Percentiles rank a stretch among this genome's conserved stretches.
Conservation (phyloP, 352 stramenopile species). For the Phytophthora tubulina region DNA sequence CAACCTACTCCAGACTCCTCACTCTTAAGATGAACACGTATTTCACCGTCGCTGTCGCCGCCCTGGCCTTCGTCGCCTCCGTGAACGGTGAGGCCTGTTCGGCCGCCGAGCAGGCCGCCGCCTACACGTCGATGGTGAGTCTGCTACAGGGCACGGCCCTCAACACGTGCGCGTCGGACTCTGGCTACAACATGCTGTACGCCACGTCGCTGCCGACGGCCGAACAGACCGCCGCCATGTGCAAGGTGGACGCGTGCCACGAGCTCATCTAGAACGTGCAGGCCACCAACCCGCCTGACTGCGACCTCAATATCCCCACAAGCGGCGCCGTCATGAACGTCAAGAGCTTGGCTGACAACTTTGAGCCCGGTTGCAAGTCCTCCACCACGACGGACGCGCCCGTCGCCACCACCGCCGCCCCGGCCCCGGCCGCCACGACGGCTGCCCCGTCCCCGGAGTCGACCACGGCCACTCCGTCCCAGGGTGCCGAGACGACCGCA, state of each 20-base stretch:
- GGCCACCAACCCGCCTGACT: constrained; percentile 46
- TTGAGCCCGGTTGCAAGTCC: constrained; percentile 38
- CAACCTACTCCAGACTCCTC: constrained; percentile 14
- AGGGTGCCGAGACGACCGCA: background rate
- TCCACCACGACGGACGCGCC: constrained; percentile 26
- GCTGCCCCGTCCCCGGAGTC: constrained; percentile 3
- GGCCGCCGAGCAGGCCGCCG: constrained; percentile 14
- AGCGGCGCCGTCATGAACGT: constrained; percentile 51
- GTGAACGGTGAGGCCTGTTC: constrained; percentile 43
- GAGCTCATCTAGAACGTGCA: constrained; percentile 45
- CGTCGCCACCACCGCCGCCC: constrained; percentile 4
- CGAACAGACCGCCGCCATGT: constrained; percentile 51
- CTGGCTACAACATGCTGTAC: constrained; percentile 56
- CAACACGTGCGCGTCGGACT: constrained; percentile 25
- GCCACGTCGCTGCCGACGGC: constrained; percentile 41
- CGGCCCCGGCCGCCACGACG: constrained; percentile 14
- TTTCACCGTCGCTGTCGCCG: constrained; percentile 37
- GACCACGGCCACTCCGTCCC: constrained; percentile 2
- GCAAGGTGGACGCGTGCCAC: constrained; percentile 41
- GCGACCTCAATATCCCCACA: constrained; percentile 48
- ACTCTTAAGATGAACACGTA: constrained; percentile 46
- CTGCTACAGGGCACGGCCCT: constrained; percentile 35
- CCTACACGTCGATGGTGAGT: constrained; percentile 40
- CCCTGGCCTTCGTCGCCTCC: constrained; percentile 39
- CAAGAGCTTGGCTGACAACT: constrained; percentile 45